A percentile compares a stretch with the other conserved stretches of the same genome.
phyloP scores from a whole-genome alignment of 805 yeast genomes.

The Candida fluviatilis region DNA sequence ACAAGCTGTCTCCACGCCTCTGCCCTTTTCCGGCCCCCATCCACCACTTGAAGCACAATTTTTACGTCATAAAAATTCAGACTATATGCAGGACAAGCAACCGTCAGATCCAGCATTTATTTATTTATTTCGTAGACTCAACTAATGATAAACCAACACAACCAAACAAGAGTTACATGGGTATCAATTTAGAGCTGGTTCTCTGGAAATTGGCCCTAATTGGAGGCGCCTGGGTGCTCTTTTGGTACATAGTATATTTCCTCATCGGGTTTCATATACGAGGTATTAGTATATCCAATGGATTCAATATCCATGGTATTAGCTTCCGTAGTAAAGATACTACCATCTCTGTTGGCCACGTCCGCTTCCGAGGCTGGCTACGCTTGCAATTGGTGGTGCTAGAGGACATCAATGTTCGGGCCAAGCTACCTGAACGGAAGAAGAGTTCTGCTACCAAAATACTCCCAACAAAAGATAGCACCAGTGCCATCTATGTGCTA shows the following conservation, averaged over 20 bases:
- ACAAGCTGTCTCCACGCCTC: too few species aligned
- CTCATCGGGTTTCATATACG: constrained; percentile 31
- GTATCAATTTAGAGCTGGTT: not conserved
- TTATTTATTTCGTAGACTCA: too few species aligned
- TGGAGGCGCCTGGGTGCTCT: constrained; percentile 20
- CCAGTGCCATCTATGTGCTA: too few species aligned
- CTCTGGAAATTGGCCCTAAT: not conserved
- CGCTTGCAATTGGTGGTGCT: constrained; percentile 28
- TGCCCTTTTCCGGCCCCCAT: too few species aligned
- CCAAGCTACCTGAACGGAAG: constrained; percentile 4
- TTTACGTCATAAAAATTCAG: too few species aligned
- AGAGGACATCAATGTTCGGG: constrained; percentile 15
- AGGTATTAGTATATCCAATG: constrained; percentile 33
- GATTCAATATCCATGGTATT: constrained; percentile 32
- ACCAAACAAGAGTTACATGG: not conserved
- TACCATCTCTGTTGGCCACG: constrained; percentile 16
- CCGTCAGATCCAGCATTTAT: too few species aligned
- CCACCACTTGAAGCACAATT: too few species aligned
- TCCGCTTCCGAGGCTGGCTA: constrained; percentile 38
- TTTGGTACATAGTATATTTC: constrained; percentile 29
- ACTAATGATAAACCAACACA: too few species aligned
- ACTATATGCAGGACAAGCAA: too few species aligned
- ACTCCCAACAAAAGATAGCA: too few species aligned
- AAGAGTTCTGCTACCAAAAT: constrained; percentile 16
- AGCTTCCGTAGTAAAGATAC: constrained; percentile 11